A percentile compares a stretch with the other conserved stretches of the same genome.
These are phyloP conservation scores for Capsicum chinense DNA, from an alignment of 257 asterid genomes.

Conservation along the genomic window DNA sequence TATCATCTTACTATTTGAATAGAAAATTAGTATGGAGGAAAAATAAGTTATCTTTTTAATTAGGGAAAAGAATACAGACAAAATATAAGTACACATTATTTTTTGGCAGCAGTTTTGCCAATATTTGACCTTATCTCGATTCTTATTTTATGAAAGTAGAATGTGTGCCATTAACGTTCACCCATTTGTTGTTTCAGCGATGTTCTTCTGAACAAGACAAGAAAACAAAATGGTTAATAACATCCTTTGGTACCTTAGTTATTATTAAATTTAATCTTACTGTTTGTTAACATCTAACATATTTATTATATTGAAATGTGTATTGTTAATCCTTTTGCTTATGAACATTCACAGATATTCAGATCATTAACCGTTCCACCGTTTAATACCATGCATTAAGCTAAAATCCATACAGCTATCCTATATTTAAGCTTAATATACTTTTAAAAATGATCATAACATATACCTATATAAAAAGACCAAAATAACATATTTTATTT, in stretches of 20 bases:
- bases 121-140: constrained; percentile 17
- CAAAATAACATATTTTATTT: no score
- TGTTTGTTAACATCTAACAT: neutral
- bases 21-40: no score
- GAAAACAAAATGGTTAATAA: neutral
- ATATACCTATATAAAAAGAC: no score
- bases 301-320: neutral
- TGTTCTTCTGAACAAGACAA: neutral
- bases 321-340: neutral
- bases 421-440: no score
- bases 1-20: neutral
- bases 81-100: neutral
- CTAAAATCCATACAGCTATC: no score
- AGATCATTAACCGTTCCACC: neutral
- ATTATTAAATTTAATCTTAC: neutral
- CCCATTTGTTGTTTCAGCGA: neutral
- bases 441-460: no score
- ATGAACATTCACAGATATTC: neutral
- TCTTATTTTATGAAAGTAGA: neutral
- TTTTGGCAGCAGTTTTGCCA: neutral
- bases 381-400: neutral
- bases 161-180: neutral
- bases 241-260: neutral
- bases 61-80: neutral
- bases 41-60: no score